Evolutionary conservation across 2,329 filamentous ascomycete species (phyloP).

Genomic region (Fusarium nanum): DNA sequence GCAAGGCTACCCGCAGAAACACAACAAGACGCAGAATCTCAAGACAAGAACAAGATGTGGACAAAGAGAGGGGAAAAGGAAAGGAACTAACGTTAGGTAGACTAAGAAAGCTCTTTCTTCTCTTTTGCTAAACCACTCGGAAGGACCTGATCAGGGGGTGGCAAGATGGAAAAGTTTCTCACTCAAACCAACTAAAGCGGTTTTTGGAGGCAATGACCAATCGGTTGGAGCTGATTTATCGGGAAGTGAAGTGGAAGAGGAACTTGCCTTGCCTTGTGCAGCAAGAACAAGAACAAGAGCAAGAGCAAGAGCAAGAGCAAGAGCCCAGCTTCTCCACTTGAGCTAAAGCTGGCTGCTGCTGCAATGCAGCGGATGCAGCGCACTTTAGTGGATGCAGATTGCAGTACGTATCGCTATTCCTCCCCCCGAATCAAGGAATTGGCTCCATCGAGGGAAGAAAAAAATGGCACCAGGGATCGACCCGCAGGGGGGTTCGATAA

Average conservation of each 20-base stretch:
- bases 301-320: background rate
- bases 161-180: constrained; percentile 1
- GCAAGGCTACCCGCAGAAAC: constrained; percentile 32
- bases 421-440: constrained; percentile 27
- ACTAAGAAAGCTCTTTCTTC: background rate
- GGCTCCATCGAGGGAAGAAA: background rate
- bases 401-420: constrained; percentile 1
- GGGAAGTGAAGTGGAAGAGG: background rate
- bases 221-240: constrained; percentile 21
- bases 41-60: background rate
- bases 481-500: constrained; percentile 16
- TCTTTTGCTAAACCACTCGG: background rate
- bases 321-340: constrained; percentile 6
- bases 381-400: constrained; percentile 9
- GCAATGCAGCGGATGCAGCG: constrained; percentile 7
- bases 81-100: background rate
- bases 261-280: background rate
- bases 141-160: background rate
- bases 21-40: background rate
- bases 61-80: background rate
- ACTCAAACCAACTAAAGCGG: background rate
- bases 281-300: background rate
- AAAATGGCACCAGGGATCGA: constrained; percentile 13
- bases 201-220: constrained; percentile 18
- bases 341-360: constrained; percentile 5